Conservation (phyloP, 2,329 filamentous ascomycete species). For the Aspergillus arachidicola region DNA sequence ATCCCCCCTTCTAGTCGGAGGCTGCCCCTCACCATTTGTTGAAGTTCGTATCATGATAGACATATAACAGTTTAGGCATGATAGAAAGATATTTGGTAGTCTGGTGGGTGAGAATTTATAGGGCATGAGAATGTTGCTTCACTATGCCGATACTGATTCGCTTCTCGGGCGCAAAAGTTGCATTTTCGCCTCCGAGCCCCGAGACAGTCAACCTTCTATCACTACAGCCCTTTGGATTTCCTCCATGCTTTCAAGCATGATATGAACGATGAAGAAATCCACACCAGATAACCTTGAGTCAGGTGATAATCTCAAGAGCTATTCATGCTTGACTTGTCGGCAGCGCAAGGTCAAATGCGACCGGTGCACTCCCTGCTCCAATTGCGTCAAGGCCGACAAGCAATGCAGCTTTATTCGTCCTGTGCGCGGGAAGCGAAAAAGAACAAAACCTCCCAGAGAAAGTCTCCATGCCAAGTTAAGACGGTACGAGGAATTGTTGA, state of each 20-base stretch:
- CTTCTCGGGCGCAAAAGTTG: background rate
- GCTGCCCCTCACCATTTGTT: background rate
- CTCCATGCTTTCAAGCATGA: background rate
- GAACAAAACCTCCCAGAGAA: slow-evolving; percentile 8
- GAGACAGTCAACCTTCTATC: background rate
- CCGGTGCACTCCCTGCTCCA: slow-evolving; percentile 23
- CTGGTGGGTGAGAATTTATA: background rate
- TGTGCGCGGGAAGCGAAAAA: background rate
- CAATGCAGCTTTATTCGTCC: background rate
- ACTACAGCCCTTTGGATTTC: background rate
- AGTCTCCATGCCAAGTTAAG: background rate
- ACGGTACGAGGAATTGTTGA: background rate
- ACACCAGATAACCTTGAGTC: slow-evolving; percentile 20
- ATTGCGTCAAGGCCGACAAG: slow-evolving; percentile 11
- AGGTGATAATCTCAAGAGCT: background rate
- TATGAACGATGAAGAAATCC: background rate
- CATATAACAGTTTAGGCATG: background rate
- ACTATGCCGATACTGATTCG: background rate
- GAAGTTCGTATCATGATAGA: background rate
- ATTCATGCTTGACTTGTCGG: slow-evolving; percentile 70
- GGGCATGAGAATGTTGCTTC: background rate
- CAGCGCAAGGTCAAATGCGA: slow-evolving; percentile 37
- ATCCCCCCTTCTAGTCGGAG: background rate
- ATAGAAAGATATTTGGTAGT: background rate
- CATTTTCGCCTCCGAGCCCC: background rate